Base-by-base conservation (phyloP, 1,284 basidiomycete genomes). In the Ustilago nuda region DNA sequence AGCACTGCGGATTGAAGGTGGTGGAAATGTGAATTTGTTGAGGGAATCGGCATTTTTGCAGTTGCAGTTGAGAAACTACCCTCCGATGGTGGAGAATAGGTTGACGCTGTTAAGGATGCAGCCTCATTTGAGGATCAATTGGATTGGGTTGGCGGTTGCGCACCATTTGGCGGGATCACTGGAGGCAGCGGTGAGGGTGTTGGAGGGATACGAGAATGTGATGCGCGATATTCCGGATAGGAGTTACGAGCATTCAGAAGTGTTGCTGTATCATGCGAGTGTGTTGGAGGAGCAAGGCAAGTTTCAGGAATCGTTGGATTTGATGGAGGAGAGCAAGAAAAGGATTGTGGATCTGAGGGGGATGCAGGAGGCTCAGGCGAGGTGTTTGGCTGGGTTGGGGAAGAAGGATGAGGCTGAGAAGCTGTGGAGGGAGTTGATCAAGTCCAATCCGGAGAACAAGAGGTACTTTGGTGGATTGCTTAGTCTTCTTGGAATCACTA, bases 41-140 rank as follows among this genome's bases (percentile, higher is more conserved):
- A 91, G 94, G 57, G 97, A 99, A 86, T 91, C 94, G 0, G 94
- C 95, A 5, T 91, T 93, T 60, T 89, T 99, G 36, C 92, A 95
- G 82, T 92, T 94, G 0, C 95, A 98, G 82, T 90, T 95, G n/a
- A 91, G 97, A 45, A 88, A 92, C 61, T 98, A 91, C 86, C 91
- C 92, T 52, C 88, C 88, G 3, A 90, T 97, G 39, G 90, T 95
- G 48, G 92, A 95, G 66, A 93, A 93, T 1, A 91, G 97, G 7
- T 90, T 93, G 80, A 91, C 91, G 17, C 90, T 98, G 66, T 89
- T 98, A 39, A 89, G 89, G 58, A 87, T 94, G 30, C 91, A 96
- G 30, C 94, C 96, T 0, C 92, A 92, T 69, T 87, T 93, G 30
- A 92, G 96, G 13, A 90, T 92, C 64, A 93, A 95, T 85, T 99